Evolutionary conservation across 1,139 yeast species (phyloP).

Genomic region (Nakaseomyces kungkrabaensis): DNA sequence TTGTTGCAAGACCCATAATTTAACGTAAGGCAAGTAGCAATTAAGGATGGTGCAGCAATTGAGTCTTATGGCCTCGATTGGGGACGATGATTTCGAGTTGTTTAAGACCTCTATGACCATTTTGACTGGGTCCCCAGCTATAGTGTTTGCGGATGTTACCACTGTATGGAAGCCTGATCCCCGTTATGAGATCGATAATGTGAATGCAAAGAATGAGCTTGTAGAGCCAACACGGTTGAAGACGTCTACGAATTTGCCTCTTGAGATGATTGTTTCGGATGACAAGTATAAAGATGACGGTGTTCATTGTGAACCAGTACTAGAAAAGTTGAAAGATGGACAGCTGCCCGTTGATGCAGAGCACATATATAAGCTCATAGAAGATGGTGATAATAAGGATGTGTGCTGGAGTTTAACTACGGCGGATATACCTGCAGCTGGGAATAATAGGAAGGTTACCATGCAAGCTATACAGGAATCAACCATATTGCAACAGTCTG

Average conservation of each 20-base stretch:
- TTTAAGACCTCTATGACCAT: constrained; percentile 29
- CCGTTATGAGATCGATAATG: constrained; percentile 19
- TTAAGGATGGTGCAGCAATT: constrained; percentile 33
- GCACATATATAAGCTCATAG: constrained; percentile 1
- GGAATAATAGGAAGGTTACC: constrained; percentile 49
- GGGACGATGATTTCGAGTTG: constrained; percentile 26
- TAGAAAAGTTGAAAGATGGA: constrained; percentile 8
- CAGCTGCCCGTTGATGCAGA: constrained; percentile 6
- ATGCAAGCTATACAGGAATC: constrained; percentile 67
- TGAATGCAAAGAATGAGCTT: constrained; percentile 24
- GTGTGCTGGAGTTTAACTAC: constrained; percentile 54
- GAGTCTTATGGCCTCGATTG: constrained; percentile 28
- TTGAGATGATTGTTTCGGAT: constrained; percentile 6
- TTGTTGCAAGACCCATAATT: too few relatives aligned
- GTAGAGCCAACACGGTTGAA: constrained; percentile 27
- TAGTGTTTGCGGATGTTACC: constrained; percentile 23
- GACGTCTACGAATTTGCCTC: constrained; percentile 19
- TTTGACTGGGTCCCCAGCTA: constrained; percentile 31
- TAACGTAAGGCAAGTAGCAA: too few relatives aligned
- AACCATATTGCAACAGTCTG: constrained; percentile 34
- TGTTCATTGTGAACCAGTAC: constrained; percentile 4
- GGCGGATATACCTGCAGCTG: constrained; percentile 81
- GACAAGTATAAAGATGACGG: constrained; percentile 4
- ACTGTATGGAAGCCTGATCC: constrained; percentile 30
- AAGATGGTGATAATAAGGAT: neutral